Percentiles rank a stretch among this genome's conserved stretches.
Evolutionary conservation across 495 filamentous ascomycete genomes (phyloP).

Genomic region (Neurospora sp.): DNA sequence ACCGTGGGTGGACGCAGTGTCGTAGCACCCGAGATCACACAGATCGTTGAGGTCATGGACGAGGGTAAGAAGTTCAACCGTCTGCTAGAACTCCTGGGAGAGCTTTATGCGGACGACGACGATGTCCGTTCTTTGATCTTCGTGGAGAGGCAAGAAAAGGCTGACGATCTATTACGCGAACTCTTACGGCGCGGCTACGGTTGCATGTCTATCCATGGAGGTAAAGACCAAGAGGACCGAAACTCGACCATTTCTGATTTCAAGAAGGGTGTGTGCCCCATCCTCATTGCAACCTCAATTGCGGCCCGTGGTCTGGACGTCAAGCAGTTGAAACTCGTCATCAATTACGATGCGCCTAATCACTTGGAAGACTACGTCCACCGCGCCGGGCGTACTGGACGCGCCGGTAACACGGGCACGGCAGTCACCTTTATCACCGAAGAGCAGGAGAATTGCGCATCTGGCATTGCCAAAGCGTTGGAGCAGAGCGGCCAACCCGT

Average conservation of each 20-base stretch:
- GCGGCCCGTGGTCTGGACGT: conserved; percentile 94
- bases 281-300: conserved; percentile 91
- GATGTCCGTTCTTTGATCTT: conserved; percentile 87
- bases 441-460: conserved; percentile 81
- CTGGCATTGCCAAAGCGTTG: conserved; percentile 88
- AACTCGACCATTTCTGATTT: conserved; percentile 93
- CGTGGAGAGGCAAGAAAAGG: conserved; percentile 89
- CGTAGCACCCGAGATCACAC: conserved; percentile 89
- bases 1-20: conserved; percentile 84
- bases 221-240: conserved; percentile 90
- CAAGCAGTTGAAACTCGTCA: conserved; percentile 89
- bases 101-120: conserved; percentile 78
- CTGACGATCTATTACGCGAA: conserved; percentile 73
- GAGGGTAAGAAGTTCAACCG: conserved; percentile 80
- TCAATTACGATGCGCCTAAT: conserved; percentile 95
- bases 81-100: conserved; percentile 75
- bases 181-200: conserved; percentile 84
- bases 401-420: conserved; percentile 89
- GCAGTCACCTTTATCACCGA: conserved; percentile 91
- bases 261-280: conserved; percentile 79
- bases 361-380: conserved; percentile 98
- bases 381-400: conserved; percentile 85
- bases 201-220: conserved; percentile 93
- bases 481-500: conserved; percentile 78
- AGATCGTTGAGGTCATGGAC: conserved; percentile 80